A percentile compares a stretch with the other conserved stretches of the same genome.
Conservation (phyloP, 2,329 filamentous ascomycete species). For the Fusarium sp. region DNA sequence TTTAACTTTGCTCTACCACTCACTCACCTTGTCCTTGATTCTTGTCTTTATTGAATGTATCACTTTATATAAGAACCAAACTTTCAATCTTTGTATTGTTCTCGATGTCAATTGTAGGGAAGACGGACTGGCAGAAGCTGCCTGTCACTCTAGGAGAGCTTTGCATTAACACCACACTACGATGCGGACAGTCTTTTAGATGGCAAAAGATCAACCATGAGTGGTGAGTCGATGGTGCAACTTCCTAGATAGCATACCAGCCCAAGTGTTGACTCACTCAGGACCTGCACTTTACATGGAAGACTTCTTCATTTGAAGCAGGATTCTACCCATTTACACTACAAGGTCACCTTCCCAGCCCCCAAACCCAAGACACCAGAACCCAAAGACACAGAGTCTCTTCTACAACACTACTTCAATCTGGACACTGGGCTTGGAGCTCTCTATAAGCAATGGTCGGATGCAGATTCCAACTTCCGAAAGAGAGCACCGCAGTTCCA, state of each 20-base stretch:
- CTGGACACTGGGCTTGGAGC: slow-evolving; percentile 78
- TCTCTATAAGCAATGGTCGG: slow-evolving; percentile 90
- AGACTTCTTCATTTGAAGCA: slow-evolving; percentile 88
- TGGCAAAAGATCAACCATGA: slow-evolving; percentile 89
- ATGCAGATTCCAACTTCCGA: slow-evolving; percentile 86
- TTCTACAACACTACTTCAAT: slow-evolving; percentile 89
- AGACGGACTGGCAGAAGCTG: slow-evolving; percentile 88
- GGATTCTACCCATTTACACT: slow-evolving; percentile 82
- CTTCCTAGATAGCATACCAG: background rate
- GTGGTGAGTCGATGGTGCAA: slow-evolving; percentile 68
- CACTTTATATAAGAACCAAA: background rate
- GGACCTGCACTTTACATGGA: slow-evolving; percentile 86
- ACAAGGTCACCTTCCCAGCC: slow-evolving; percentile 74
- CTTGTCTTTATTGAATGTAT: background rate
- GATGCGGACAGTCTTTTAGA: slow-evolving; percentile 96
- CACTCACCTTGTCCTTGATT: background rate
- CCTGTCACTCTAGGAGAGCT: slow-evolving; percentile 86
- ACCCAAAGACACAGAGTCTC: slow-evolving; percentile 75
- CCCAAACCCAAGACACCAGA: slow-evolving; percentile 26
- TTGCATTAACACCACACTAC: slow-evolving; percentile 92
- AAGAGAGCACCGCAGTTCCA: slow-evolving; percentile 88
- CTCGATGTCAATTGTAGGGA: slow-evolving; percentile 57
- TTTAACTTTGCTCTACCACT: slow-evolving; percentile 16
- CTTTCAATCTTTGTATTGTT: background rate
- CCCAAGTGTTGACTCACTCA: slow-evolving; percentile 47